Evolutionary conservation across 116 monocot genomes (phyloP).

Genomic region (Cymodocea nodosa): DNA sequence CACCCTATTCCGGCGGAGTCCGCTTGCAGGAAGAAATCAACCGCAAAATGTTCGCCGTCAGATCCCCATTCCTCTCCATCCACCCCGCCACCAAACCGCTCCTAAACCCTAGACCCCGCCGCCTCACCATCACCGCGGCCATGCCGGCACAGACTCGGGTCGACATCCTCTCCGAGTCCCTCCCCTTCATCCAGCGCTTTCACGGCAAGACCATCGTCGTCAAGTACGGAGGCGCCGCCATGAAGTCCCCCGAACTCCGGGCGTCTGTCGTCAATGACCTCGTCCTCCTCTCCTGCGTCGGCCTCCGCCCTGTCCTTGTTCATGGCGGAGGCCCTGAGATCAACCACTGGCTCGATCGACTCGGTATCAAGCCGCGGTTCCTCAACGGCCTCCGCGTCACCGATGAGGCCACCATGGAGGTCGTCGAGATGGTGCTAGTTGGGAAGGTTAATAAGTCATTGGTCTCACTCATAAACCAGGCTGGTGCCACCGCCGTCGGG

Average conservation of each 20-base stretch:
- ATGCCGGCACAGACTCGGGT: constrained; percentile 46
- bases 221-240: constrained; percentile 95
- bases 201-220: constrained; percentile 85
- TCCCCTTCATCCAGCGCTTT: constrained; percentile 87
- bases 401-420: constrained; percentile 85
- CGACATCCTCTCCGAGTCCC: constrained; percentile 82
- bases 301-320: constrained; percentile 69
- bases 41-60: constrained; percentile 19
- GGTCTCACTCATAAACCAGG: constrained; percentile 66
- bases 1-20: not conserved
- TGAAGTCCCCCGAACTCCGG: constrained; percentile 55
- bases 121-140: not conserved
- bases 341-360: constrained; percentile 54
- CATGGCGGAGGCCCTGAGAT: constrained; percentile 92
- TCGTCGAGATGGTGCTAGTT: constrained; percentile 95
- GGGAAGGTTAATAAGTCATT: constrained; percentile 86
- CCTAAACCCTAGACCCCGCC: constrained; percentile 10
- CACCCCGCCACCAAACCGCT: constrained; percentile 7
- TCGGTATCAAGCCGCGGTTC: constrained; percentile 59
- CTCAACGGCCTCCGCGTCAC: constrained; percentile 86
- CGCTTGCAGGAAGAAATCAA: not conserved
- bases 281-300: constrained; percentile 81
- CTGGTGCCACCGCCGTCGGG: constrained; percentile 75
- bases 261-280: constrained; percentile 69
- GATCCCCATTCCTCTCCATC: constrained; percentile 4